phyloP scores from a whole-genome alignment of 2,329 filamentous ascomycete species.

The Keithomyces neogunnii region DNA sequence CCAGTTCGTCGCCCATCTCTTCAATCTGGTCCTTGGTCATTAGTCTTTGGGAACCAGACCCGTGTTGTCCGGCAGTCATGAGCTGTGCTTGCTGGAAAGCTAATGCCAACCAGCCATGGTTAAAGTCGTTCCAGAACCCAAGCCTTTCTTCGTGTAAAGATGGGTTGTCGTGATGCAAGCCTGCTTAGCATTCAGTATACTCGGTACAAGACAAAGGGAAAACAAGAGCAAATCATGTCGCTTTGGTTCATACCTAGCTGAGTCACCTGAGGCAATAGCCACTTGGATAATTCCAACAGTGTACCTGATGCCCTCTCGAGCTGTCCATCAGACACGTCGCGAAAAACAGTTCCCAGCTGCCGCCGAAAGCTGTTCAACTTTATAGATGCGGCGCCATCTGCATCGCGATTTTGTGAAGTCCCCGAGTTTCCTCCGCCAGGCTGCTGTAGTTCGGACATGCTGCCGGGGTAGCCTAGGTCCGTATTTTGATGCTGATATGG shows the following conservation, averaged over 20 bases:
- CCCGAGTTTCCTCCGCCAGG: constrained; percentile 24
- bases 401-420: constrained; percentile 43
- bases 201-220: no score
- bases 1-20: constrained; percentile 73
- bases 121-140: constrained; percentile 89
- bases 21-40: constrained; percentile 63
- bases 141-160: constrained; percentile 66
- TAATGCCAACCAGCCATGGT: constrained; percentile 79
- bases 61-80: constrained; percentile 49
- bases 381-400: constrained; percentile 51
- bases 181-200: constrained; percentile 24
- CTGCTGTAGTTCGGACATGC: constrained; percentile 32
- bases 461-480: constrained; percentile 41
- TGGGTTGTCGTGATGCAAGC: constrained; percentile 76
- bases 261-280: constrained; percentile 46
- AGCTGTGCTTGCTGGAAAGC: constrained; percentile 79
- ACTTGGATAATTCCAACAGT: constrained; percentile 43
- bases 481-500: constrained; percentile 60
- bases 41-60: constrained; percentile 50
- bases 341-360: constrained; percentile 59
- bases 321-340: constrained; percentile 51
- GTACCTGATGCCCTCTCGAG: constrained; percentile 43
- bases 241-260: constrained; percentile 40
- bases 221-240: not conserved
- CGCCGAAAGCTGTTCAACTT: constrained; percentile 59